Evolutionary conservation across 1,284 basidiomycete genomes (phyloP).

Genomic region (Anthracocystis walkeri): DNA sequence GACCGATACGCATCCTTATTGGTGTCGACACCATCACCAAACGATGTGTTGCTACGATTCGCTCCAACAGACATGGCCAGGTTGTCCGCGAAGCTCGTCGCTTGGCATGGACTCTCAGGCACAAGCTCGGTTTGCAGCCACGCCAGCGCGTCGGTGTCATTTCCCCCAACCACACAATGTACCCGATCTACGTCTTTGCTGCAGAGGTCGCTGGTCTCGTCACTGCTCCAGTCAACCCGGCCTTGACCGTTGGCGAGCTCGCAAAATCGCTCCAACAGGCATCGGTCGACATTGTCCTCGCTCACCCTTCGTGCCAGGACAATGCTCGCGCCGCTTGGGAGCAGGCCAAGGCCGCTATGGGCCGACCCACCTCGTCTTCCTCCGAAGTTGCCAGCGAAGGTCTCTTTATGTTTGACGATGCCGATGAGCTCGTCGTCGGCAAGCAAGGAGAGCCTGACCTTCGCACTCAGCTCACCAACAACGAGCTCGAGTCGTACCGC

Average conservation of each 20-base stretch:
- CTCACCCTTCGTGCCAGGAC: constrained; percentile 50
- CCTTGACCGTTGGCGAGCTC: constrained; percentile 62
- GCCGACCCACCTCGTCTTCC: constrained; percentile 16
- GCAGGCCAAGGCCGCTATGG: constrained; percentile 40
- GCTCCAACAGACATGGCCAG: constrained; percentile 33
- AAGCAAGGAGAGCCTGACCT: constrained; percentile 54
- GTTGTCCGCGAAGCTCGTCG: constrained; percentile 46
- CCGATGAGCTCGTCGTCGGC: constrained; percentile 37
- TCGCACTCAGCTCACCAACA: constrained; percentile 37
- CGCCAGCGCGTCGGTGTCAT: constrained; percentile 62
- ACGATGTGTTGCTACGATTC: neutral
- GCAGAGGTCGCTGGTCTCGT: constrained; percentile 53
- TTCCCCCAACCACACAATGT: constrained; percentile 64
- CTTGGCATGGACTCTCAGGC: constrained; percentile 52
- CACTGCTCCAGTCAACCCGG: constrained; percentile 61
- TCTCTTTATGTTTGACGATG: constrained; percentile 62
- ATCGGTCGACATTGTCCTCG: constrained; percentile 50
- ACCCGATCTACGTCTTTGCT: constrained; percentile 57
- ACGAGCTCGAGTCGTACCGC: constrained; percentile 45
- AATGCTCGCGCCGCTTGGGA: constrained; percentile 52
- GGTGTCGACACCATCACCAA: neutral
- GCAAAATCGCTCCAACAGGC: constrained; percentile 61
- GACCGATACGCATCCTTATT: neutral
- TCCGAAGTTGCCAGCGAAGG: constrained; percentile 22
- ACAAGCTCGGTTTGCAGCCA: constrained; percentile 55